Evolutionary conservation across 805 yeast species (phyloP).

Genomic region (Candida chauliodis): DNA sequence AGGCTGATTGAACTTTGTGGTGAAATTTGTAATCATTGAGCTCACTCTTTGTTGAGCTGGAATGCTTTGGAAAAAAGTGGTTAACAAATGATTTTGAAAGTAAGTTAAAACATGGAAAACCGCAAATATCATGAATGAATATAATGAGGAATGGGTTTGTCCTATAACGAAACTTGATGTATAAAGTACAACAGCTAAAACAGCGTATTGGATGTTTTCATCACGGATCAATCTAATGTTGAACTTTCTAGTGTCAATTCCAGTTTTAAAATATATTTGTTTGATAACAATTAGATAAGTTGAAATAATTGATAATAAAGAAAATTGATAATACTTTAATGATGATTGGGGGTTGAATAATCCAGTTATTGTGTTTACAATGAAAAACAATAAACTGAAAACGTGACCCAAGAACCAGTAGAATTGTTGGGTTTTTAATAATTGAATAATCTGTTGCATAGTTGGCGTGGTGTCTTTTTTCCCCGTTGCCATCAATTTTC

Average conservation of each 20-base stretch:
- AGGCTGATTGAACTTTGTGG: slow-evolving; percentile 29
- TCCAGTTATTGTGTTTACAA: slow-evolving; percentile 36
- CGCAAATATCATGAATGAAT: slow-evolving; percentile 34
- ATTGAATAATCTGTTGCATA: slow-evolving; percentile 8
- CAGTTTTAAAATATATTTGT: slow-evolving; percentile 45
- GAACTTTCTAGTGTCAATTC: slow-evolving; percentile 8
- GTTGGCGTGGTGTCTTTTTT: no score
- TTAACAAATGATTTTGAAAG: slow-evolving; percentile 34
- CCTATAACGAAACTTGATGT: slow-evolving; percentile 27
- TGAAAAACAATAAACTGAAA: slow-evolving; percentile 42
- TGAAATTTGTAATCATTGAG: slow-evolving; percentile 26
- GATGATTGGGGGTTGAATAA: slow-evolving; percentile 33
- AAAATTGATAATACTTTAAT: slow-evolving; percentile 23
- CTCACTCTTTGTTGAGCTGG: slow-evolving; percentile 28
- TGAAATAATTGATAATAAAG: slow-evolving; percentile 50
- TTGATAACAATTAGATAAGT: slow-evolving; percentile 63
- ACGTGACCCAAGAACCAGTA: slow-evolving; percentile 70
- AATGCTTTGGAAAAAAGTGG: slow-evolving; percentile 28
- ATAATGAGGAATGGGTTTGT: slow-evolving; percentile 36
- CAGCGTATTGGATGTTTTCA: slow-evolving; percentile 39
- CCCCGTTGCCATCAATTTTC: no score
- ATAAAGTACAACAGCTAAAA: slow-evolving; percentile 29
- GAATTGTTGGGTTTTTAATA: slow-evolving; percentile 51
- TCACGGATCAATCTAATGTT: slow-evolving; percentile 23
- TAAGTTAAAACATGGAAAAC: slow-evolving; percentile 36